A percentile compares a stretch with the other conserved stretches of the same genome.
Evolutionary conservation across 768 basidiomycete species (phyloP).

Genomic region (Stropharia rugosoannulata): DNA sequence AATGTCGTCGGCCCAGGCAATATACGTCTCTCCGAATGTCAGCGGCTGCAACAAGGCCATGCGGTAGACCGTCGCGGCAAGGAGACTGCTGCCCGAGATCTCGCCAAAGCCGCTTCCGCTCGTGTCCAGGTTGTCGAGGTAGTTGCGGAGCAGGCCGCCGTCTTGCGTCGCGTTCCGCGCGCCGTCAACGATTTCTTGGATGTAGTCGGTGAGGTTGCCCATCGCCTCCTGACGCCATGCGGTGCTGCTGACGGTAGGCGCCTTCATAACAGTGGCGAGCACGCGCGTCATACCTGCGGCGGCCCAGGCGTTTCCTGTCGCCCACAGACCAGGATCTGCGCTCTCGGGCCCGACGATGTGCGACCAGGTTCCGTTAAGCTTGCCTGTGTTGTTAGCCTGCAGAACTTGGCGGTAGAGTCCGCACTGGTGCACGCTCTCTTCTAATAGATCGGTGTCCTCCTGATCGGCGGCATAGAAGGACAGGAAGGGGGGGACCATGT

Average conservation of each 20-base stretch:
- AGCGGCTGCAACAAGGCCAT: slow-evolving; percentile 36
- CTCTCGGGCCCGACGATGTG: slow-evolving; percentile 42
- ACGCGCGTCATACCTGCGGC: slow-evolving; percentile 70
- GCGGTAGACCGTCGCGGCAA: slow-evolving; percentile 39
- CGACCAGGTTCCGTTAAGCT: slow-evolving; percentile 34
- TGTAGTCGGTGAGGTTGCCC: slow-evolving; percentile 30
- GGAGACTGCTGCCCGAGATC: slow-evolving; percentile 38
- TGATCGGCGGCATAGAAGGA: slow-evolving; percentile 45
- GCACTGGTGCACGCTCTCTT: slow-evolving; percentile 37
- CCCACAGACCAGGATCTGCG: slow-evolving; percentile 42
- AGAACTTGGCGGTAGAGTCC: slow-evolving; percentile 37
- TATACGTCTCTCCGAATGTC: slow-evolving; percentile 27
- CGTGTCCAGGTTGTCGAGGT: slow-evolving; percentile 29
- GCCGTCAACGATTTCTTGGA: slow-evolving; percentile 46
- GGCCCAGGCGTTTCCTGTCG: slow-evolving; percentile 70
- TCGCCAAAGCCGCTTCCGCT: slow-evolving; percentile 40
- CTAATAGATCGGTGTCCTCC: slow-evolving; percentile 31
- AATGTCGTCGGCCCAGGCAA: slow-evolving; percentile 36
- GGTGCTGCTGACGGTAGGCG: slow-evolving; percentile 30
- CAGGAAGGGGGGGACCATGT: slow-evolving; percentile 52
- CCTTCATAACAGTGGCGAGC: slow-evolving; percentile 43
- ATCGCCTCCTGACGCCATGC: slow-evolving; percentile 32
- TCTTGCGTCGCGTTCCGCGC: slow-evolving; percentile 32
- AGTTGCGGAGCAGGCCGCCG: slow-evolving; percentile 40
- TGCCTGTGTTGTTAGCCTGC: slow-evolving; percentile 28